A percentile compares a stretch with the other conserved stretches of the same genome.
Evolutionary conservation across 306 rosid genomes (phyloP).

Genomic region (Ormosia semicastrata): DNA sequence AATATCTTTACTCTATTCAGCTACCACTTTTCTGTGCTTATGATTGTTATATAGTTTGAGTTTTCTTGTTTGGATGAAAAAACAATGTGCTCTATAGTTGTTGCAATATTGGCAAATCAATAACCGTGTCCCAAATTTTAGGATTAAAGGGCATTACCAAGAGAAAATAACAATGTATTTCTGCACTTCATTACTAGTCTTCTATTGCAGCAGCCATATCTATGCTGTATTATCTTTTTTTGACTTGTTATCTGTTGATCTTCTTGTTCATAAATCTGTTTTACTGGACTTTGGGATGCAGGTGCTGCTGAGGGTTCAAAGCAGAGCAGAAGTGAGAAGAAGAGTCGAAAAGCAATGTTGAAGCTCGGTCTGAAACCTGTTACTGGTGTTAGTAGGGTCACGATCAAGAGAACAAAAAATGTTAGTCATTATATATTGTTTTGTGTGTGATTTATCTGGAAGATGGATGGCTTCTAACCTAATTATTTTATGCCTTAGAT

Average conservation of each 20-base stretch:
- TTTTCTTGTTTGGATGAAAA: not conserved
- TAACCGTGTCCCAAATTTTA: not conserved
- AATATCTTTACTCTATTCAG: not conserved
- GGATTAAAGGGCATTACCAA: not conserved
- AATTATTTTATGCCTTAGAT: slow-evolving; percentile 41
- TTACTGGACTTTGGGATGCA: slow-evolving; percentile 30
- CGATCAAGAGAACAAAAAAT: slow-evolving; percentile 87
- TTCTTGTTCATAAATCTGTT: not conserved
- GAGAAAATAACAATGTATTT: not conserved
- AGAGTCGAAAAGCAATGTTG: slow-evolving; percentile 96
- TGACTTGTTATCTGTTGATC: not conserved
- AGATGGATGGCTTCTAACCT: not conserved
- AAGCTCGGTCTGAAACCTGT: slow-evolving; percentile 91
- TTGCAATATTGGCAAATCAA: not conserved
- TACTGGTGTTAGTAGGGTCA: slow-evolving; percentile 85
- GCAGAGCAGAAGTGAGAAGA: slow-evolving; percentile 98
- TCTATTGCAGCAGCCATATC: not conserved
- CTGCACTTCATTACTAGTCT: not conserved
- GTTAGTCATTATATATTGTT: slow-evolving; percentile 28
- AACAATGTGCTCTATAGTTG: not conserved
- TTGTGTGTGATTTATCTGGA: not conserved
- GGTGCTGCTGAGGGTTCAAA: slow-evolving; percentile 75
- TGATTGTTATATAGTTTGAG: not conserved
- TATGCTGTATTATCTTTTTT: not conserved
- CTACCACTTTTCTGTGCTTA: not conserved